Base-by-base conservation (phyloP, 768 basidiomycete genomes). In the Leucocoprinus birnbaumii region DNA sequence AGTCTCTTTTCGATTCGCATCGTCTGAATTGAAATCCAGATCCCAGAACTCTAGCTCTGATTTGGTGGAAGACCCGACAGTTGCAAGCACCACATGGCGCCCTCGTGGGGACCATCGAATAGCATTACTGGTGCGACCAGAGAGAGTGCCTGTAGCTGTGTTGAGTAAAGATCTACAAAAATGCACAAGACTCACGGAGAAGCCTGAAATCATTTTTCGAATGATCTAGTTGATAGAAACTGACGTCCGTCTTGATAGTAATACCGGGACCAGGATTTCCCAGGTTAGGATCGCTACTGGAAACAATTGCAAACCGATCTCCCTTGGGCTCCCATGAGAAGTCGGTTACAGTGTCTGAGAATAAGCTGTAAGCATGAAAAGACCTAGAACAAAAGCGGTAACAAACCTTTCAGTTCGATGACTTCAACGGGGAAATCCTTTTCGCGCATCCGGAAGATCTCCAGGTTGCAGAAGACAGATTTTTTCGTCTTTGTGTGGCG, bases 271-370 rank as follows among this genome's bases (percentile, higher is more conserved):
- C 90, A 53, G 91, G 83, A 68, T 91, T 94, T 44, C 90, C 91
- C 31, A 93, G 80, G 69, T 96, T 97, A 46, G 95, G 93, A 68
- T 99, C 97, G 69, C 76, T 90, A 58, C 90, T 94, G 3, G 94
- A 91, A 52, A 98, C 89, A 59, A 98, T 93, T 41, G 91, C 93
- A 73, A 98, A 99, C 31, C 97, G 87, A 65, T 92, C 89, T 58
- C 96, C 94, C 68, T 88, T 89, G n/a, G 97, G 96, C 70, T 98
- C 97, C 97, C 97, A 98, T 44, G 94, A 93, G 70, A 99, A 98
- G 63, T 96, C 94, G 51, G 86, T 87, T 37, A 96, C 96, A 35
- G 93, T 85, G 70, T 98, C 96, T 94, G 65, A 38, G 40, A 55
- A 51, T 13, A 40, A 26, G 40, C 26, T 41, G 9, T 57, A 44